These are phyloP conservation scores for Fusarium stilboides DNA, from an alignment of 2,329 filamentous ascomycete species.

Conservation along the genomic window DNA sequence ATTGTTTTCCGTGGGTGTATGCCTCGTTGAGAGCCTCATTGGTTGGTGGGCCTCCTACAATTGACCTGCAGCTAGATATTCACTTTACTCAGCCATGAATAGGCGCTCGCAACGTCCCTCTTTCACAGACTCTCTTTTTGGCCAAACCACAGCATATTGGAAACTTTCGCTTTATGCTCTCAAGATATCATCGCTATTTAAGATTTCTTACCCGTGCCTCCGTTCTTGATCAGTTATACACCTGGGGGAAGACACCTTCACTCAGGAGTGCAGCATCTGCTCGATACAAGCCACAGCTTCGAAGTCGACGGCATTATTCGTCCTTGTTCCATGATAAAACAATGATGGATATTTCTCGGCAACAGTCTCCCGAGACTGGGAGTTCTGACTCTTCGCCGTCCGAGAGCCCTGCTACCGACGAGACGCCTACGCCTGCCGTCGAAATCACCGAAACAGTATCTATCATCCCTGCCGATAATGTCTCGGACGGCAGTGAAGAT, in stretches of 20 bases:
- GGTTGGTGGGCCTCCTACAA: conserved; percentile 16
- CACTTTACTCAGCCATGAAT: background rate
- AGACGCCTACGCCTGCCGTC: conserved; percentile 6
- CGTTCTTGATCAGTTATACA: background rate
- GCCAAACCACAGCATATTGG: background rate
- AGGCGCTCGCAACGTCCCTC: background rate
- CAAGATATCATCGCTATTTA: background rate
- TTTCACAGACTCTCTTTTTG: background rate
- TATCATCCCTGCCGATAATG: conserved; percentile 8
- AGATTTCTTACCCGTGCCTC: background rate
- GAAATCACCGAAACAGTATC: conserved; percentile 39
- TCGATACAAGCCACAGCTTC: background rate
- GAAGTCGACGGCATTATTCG: background rate
- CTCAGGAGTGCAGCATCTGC: background rate
- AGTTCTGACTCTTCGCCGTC: conserved; percentile 20
- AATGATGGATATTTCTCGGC: conserved; percentile 13
- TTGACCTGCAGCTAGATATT: conserved; percentile 6
- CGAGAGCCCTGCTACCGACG: conserved; percentile 13
- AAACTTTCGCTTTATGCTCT: background rate
- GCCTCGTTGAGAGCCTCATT: conserved; percentile 4
- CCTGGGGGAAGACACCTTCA: background rate
- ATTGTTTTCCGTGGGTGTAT: background rate
- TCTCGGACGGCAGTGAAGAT: background rate
- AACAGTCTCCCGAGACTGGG: conserved; percentile 1
- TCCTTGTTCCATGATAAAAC: background rate